These are phyloP conservation scores for Backusella liffmaniae DNA, from an alignment of 192 early-diverging fungal genomes.

Conservation along the genomic window DNA sequence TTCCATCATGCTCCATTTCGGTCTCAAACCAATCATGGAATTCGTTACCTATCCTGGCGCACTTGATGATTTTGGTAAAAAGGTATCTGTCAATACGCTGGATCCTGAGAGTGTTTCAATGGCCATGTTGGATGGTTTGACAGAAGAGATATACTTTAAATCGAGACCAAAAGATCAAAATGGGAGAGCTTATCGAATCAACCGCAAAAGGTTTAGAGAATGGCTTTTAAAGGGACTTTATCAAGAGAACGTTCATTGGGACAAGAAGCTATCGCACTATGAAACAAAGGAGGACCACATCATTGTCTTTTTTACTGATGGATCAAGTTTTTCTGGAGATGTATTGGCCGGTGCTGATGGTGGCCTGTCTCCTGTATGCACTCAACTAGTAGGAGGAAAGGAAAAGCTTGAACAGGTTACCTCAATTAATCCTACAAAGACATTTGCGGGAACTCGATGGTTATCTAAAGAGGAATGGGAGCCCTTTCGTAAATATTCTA, in stretches of 20 bases:
- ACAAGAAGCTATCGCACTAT: conserved; percentile 18
- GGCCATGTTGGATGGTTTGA: not conserved
- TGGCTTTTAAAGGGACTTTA: not conserved
- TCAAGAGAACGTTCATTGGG: conserved; percentile 7
- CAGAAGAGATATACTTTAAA: not conserved
- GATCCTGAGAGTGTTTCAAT: not conserved
- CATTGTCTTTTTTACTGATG: conserved; percentile 14
- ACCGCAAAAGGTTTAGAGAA: conserved; percentile 7
- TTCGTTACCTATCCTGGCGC: not conserved
- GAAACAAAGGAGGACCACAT: conserved; percentile 13
- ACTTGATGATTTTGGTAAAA: conserved; percentile 5
- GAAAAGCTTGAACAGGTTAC: not conserved
- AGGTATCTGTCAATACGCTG: conserved; percentile 1
- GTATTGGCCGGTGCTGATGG: conserved; percentile 39
- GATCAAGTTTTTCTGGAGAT: conserved; percentile 13
- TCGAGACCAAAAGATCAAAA: not conserved
- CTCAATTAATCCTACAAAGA: not conserved
- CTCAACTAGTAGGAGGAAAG: not conserved
- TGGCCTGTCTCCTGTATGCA: conserved; percentile 19
- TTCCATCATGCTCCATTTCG: not conserved
- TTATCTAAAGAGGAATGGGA: conserved; percentile 1
- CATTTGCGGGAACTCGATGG: not conserved
- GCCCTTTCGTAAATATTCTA: not conserved
- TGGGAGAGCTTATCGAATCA: not conserved
- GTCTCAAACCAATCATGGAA: not conserved